Conservation (phyloP, 2,329 filamentous ascomycete genomes). For the Penicillium concentricum region DNA sequence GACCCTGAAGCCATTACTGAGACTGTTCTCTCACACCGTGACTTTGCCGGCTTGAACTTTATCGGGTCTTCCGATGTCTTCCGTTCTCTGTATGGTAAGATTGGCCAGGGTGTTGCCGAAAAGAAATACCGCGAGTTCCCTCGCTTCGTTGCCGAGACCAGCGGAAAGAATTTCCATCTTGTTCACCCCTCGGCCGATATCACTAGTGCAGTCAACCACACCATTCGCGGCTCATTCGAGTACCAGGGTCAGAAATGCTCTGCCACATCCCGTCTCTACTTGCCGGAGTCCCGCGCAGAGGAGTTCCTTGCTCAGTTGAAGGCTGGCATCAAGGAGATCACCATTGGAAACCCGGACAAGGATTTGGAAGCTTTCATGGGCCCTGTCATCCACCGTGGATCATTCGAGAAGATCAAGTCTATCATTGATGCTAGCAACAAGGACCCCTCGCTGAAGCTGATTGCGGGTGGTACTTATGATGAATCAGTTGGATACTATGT, state of each 20-base stretch:
- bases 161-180: slow-evolving; percentile 88
- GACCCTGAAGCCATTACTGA: slow-evolving; percentile 80
- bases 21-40: slow-evolving; percentile 68
- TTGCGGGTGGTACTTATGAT: slow-evolving; percentile 74
- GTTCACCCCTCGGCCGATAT: slow-evolving; percentile 73
- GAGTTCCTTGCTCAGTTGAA: slow-evolving; percentile 66
- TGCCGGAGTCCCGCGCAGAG: slow-evolving; percentile 70
- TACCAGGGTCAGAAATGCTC: slow-evolving; percentile 89
- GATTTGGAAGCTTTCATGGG: slow-evolving; percentile 67
- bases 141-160: slow-evolving; percentile 82
- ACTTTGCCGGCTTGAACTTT: slow-evolving; percentile 86
- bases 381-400: slow-evolving; percentile 75
- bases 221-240: slow-evolving; percentile 80
- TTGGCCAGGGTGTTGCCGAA: slow-evolving; percentile 74
- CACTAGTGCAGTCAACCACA: slow-evolving; percentile 73
- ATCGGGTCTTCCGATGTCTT: slow-evolving; percentile 89
- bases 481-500: slow-evolving; percentile 75
- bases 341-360: slow-evolving; percentile 55
- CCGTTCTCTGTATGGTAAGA: slow-evolving; percentile 79
- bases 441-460: slow-evolving; percentile 66
- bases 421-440: slow-evolving; percentile 75
- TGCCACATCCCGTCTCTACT: slow-evolving; percentile 74
- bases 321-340: slow-evolving; percentile 64
- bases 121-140: slow-evolving; percentile 79
- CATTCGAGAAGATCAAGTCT: slow-evolving; percentile 73